Evolutionary conservation across 768 basidiomycete genomes (phyloP), one percentile per base, ranked within the genome.

Genomic region (Boletus reticuloceps): DNA sequence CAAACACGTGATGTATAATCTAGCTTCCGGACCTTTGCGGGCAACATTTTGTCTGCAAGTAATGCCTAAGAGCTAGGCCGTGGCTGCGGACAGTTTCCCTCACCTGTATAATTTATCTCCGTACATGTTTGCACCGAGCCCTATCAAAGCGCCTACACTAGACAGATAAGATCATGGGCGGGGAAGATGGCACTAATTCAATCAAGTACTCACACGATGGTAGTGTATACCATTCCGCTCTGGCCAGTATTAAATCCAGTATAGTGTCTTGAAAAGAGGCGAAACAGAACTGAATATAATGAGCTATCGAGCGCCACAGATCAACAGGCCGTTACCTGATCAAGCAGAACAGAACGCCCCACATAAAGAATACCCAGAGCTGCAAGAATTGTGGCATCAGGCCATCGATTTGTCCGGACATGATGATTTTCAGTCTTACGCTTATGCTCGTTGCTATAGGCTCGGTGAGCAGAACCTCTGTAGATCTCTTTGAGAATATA

Each of bases 361-460:
- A 91, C 1, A 81, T 79, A 50, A 90, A 82, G 44, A 83, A 83
- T 29, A 84, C 73, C 85, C 85, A 86, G 11, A 86, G 60, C 83
- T 88, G 64, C 14, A 31, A 50, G 22, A 46, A 7, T 56, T 27
- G 29, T 29, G 29, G 29, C 8, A 29, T 29, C 29, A 51, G 22
- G 36, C 10, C n/a, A 16, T 10, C 16, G 3, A 31, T 10, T 4
- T 13, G 2, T 20, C 39, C 13, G 29, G 29, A 29, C 29, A 29
- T 29, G 29, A 29, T 29, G 27, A 29, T 1, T 8, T 29, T 14
- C 11, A 1, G n/a, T 71, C 81, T 54, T 60, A 88, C 86, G 63
- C 82, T 85, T 64, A 94, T 87, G 62, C 83, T 83, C 5, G 80
- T 73, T 4, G 92, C 89, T 42, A 90, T 77, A 0, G 87, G 86